Percentiles rank a stretch among this genome's conserved stretches.
Conservation (phyloP, 176 grass and related monocot genomes). For the Echinochloa phyllopogon region DNA sequence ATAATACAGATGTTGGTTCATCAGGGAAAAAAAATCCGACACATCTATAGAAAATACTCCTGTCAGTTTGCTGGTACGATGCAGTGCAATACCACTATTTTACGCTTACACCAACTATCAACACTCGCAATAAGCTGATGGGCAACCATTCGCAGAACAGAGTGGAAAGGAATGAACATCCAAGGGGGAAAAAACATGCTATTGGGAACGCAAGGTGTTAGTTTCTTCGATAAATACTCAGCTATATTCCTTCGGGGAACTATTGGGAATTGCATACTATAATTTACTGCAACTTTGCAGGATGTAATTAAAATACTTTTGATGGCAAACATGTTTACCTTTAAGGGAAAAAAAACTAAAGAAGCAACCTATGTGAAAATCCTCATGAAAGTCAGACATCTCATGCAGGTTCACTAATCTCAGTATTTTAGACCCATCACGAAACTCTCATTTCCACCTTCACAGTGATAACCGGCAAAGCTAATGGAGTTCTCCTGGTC, state of each 20-base stretch:
- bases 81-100: neutral
- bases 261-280: constrained; percentile 54
- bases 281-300: constrained; percentile 62
- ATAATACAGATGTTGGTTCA: neutral
- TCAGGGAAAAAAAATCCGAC: neutral
- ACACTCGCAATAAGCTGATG: neutral
- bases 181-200: neutral
- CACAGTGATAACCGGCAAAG: constrained; percentile 29
- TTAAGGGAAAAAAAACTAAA: constrained; percentile 33
- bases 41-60: neutral
- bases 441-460: constrained; percentile 45
- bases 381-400: constrained; percentile 54
- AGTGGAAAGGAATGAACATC: neutral
- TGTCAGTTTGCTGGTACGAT: neutral
- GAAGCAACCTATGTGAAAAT: constrained; percentile 53
- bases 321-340: constrained; percentile 58
- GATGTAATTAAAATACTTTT: constrained; percentile 50
- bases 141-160: neutral
- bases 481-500: constrained; percentile 53
- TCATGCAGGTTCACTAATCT: constrained; percentile 40
- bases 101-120: constrained; percentile 30
- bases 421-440: constrained; percentile 64
- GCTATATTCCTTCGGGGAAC: constrained; percentile 45
- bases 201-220: constrained; percentile 28
- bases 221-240: constrained; percentile 52